Base-by-base conservation (phyloP, 108 stramenopile species). In the Nitzschia putrida region DNA sequence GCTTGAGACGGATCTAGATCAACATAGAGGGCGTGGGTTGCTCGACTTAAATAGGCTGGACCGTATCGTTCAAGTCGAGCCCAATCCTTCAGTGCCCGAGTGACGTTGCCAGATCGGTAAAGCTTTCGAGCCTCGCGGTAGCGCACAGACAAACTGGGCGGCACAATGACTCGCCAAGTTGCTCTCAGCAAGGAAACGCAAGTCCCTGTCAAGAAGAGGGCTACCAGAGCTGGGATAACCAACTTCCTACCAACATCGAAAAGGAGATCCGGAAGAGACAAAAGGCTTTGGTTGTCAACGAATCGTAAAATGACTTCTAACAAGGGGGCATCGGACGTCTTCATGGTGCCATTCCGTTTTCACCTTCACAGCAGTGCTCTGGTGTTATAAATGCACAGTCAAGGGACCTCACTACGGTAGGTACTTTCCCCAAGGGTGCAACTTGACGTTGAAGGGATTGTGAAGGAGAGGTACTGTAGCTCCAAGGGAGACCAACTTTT, bases 41-140 rank as follows among this genome's bases (percentile, higher is more conserved):
- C 61, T 24, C 61, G 61, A 47, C 61, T 63, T 42, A 63, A 45
- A 45, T 63, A 63, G 44, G 61, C 61, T 3, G 61, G 61, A 38
- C 61, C 61, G 44, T 40, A 63, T 39, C 45, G 16, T 21, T 23
- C 22, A 12, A 63, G 42, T 24, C n/a, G 10, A 37, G 61, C 18
- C 61, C 61, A 63, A 8, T 44, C 61, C 44, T 63, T 44, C 43
- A 63, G 44, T 2, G 61, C 61, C 12, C n/a, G 22, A 22, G 43
- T 44, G 16, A 8, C 22, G 37, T 47, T 12, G n/a, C 61, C 61
- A 11, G 21, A 13, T 3, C 42, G 5, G 40, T 63, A 63, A 3
- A 63, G 23, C 6, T 45, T 47, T 8, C 44, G 43, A 5, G 61
- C 61, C 2, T 45, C 12, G 8, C 20, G 20, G 24, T 63, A 63